Percentiles rank a stretch among this genome's conserved stretches.
Conservation (phyloP, 192 early-diverging fungal genomes). For the Linnemannia exigua region DNA sequence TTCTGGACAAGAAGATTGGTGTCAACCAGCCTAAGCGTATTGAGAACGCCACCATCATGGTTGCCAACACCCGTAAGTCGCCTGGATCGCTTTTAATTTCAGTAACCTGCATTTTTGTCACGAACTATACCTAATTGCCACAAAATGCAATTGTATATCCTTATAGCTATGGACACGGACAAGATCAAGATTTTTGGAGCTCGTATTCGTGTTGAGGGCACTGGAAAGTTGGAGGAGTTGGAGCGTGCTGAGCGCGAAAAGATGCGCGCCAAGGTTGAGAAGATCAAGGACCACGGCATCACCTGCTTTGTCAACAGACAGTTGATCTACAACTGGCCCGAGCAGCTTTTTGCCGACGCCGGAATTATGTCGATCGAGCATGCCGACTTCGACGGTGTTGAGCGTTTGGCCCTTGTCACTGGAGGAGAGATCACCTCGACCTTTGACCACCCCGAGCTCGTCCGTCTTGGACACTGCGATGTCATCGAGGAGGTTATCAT, state of each 20-base stretch:
- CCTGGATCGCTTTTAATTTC: too few species aligned
- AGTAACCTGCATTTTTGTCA: background rate
- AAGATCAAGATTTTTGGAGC: constrained; percentile 99
- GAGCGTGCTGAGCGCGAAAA: constrained; percentile 97
- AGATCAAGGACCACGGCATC: constrained; percentile 96
- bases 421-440: constrained; percentile 98
- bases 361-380: constrained; percentile 97
- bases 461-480: constrained; percentile 93
- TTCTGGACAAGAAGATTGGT: constrained; percentile 98
- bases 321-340: constrained; percentile 99
- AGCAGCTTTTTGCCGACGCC: constrained; percentile 96
- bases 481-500: constrained; percentile 98
- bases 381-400: constrained; percentile 98
- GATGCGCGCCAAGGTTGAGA: constrained; percentile 98
- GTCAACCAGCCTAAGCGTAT: constrained; percentile 96
- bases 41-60: constrained; percentile 94
- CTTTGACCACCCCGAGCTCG: constrained; percentile 96
- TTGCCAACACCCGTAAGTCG: constrained; percentile 93
- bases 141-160: background rate
- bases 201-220: constrained; percentile 93
- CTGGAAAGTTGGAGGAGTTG: constrained; percentile 96
- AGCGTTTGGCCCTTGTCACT: constrained; percentile 94
- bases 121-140: too few species aligned
- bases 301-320: constrained; percentile 99
- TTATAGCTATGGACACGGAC: constrained; percentile 96